Conservation (phyloP, 768 basidiomycete species). For the Chlorophyllum brunneum region DNA sequence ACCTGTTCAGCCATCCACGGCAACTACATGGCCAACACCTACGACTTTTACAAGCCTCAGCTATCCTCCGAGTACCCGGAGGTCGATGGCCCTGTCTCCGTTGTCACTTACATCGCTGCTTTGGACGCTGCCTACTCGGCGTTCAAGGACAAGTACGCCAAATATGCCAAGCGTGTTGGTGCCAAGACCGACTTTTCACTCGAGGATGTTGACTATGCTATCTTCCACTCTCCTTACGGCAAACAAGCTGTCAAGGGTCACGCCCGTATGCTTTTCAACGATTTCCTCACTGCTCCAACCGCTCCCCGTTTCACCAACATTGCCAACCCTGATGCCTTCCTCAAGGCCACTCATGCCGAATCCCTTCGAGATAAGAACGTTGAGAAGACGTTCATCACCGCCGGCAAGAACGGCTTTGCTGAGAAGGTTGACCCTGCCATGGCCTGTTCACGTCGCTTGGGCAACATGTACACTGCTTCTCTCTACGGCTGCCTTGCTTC, state of each 20-base stretch:
- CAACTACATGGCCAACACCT: constrained; percentile 95
- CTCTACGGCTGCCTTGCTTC: constrained; percentile 93
- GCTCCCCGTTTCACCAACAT: constrained; percentile 66
- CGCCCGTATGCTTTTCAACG: constrained; percentile 88
- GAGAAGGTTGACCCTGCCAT: constrained; percentile 77
- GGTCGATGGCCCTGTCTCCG: constrained; percentile 95
- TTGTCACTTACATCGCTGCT: constrained; percentile 91
- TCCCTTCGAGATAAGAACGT: constrained; percentile 91
- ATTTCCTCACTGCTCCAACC: constrained; percentile 80
- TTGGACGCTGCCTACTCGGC: constrained; percentile 85
- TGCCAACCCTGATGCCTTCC: constrained; percentile 66
- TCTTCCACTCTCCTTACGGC: constrained; percentile 98
- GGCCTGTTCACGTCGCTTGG: constrained; percentile 85
- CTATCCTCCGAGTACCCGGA: constrained; percentile 94
- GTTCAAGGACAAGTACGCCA: constrained; percentile 79
- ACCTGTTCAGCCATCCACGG: constrained; percentile 79
- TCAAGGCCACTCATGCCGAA: constrained; percentile 60
- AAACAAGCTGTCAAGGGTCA: constrained; percentile 98
- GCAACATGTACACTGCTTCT: constrained; percentile 98
- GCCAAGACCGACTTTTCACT: constrained; percentile 61
- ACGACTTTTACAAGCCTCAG: constrained; percentile 99
- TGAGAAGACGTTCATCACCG: constrained; percentile 89
- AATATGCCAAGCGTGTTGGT: constrained; percentile 48
- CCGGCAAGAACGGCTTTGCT: constrained; percentile 72
- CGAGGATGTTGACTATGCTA: constrained; percentile 83